Evolutionary conservation across 495 filamentous ascomycete genomes (phyloP).

Genomic region (Neurospora sublineolata): DNA sequence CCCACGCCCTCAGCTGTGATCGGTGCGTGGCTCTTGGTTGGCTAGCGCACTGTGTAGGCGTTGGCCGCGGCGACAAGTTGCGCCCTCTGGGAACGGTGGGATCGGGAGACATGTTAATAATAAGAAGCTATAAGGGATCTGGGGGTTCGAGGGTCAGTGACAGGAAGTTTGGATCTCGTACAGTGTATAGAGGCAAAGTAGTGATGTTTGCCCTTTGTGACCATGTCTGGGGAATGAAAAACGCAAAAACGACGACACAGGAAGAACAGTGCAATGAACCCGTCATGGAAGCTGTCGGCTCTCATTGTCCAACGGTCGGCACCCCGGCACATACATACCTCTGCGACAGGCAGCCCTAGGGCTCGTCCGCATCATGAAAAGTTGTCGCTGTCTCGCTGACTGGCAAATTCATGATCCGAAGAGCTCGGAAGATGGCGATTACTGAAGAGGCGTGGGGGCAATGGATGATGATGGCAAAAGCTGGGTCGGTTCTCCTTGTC

Average conservation of each 20-base stretch:
- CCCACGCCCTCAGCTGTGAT: neutral
- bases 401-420: neutral
- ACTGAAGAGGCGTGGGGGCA: neutral
- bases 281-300: neutral
- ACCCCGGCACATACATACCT: neutral
- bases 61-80: neutral
- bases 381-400: neutral
- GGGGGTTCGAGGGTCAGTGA: neutral
- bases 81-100: neutral
- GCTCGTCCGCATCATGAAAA: neutral
- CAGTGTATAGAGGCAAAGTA: neutral
- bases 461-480: neutral
- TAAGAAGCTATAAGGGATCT: neutral
- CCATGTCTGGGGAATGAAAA: neutral
- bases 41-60: neutral
- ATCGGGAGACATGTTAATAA: neutral
- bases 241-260: neutral
- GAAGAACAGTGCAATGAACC: neutral
- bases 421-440: neutral
- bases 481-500: neutral
- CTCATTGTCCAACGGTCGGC: neutral
- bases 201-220: neutral
- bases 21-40: neutral
- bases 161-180: neutral
- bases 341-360: neutral